Percentiles rank a stretch among this genome's conserved stretches.
Conservation (phyloP, 495 filamentous ascomycete genomes). For the Parachaetomium inaequale region DNA sequence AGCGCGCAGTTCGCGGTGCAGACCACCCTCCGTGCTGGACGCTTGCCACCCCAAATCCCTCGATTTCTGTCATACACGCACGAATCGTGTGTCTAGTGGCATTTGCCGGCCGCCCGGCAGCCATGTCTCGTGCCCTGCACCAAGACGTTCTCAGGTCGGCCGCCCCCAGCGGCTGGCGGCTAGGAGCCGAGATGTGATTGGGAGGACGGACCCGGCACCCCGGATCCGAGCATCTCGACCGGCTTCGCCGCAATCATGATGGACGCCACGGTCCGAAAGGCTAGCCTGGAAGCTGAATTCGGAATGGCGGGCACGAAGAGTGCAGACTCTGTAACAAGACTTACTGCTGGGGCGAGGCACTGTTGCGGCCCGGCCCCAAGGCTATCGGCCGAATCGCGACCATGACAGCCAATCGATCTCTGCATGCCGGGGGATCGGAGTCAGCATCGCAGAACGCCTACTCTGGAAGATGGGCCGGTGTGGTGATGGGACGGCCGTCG, state of each 20-base stretch:
- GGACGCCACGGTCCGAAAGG: not conserved
- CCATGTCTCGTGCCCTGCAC: not conserved
- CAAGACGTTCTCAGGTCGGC: not conserved
- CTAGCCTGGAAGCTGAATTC: not conserved
- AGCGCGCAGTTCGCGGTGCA: not conserved
- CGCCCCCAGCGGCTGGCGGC: conserved; percentile 13
- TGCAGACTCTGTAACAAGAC: not conserved
- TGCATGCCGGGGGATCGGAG: not conserved
- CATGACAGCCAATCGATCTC: conserved; percentile 5
- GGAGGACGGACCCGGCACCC: conserved; percentile 6
- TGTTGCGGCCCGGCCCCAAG: conserved; percentile 13
- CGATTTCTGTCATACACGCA: not conserved
- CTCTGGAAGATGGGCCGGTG: not conserved
- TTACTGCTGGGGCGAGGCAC: not conserved
- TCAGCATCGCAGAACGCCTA: conserved; percentile 8
- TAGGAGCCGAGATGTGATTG: conserved; percentile 11
- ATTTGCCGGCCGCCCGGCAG: not conserved
- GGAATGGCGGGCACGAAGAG: not conserved
- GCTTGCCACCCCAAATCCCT: not conserved
- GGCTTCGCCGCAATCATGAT: conserved; percentile 12
- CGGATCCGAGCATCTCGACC: conserved; percentile 2
- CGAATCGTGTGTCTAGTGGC: not conserved
- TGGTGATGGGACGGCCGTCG: not conserved
- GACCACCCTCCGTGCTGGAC: not conserved
- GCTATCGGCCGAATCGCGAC: not conserved